Base-by-base conservation (phyloP, 2,329 filamentous ascomycete species). In the Stagonosporopsis cucurbitacearum region DNA sequence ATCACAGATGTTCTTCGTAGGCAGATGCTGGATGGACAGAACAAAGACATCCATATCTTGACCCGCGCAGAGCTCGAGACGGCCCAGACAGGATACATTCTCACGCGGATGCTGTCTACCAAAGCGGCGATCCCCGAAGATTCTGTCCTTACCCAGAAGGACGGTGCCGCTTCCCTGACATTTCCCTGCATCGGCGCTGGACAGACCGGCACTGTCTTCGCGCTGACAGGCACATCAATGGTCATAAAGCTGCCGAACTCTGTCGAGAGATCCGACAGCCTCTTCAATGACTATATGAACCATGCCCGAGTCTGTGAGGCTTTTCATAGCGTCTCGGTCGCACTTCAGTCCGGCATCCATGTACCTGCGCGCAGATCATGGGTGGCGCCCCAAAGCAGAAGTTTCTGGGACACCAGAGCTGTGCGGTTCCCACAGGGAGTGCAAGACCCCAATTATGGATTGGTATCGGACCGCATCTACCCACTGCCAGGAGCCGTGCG, bases 241-340 rank as follows among this genome's bases (percentile, higher is more conserved):
- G 39, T 39, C 22, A 25, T 54, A 36, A 58, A 54, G 25, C 20
- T 58, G 2, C 50, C 50, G 3, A 54, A 58, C 12, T 41, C 26
- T 9, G 19, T 20, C 3, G 30, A 35, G 6, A 15, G 20, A 15
- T n/a, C 19, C 2, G 11, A 25, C 19, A 12, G 5, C 11, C 19
- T 45, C 9, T 35, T 23, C 19, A 17, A 15, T 4, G 42, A 45
- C 6, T 35, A 35, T 13, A n/a, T 9, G 19, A 30, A 30, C 25
- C 40, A 42, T 6, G 3, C 1, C 1, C 4, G 6, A 2, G 40
- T 30, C 13, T 30, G 2, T 19, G n/a, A 30, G 7, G 40, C 40
- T 11, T 30, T 42, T 13, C 23, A 13, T 3, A 17, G 15, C 1
- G 25, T 19, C 3, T 13, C 40, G 7, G 7, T 5, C 1, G 23